phyloP scores from a whole-genome alignment of 2,329 filamentous ascomycete genomes.

The Fusarium torreyae region DNA sequence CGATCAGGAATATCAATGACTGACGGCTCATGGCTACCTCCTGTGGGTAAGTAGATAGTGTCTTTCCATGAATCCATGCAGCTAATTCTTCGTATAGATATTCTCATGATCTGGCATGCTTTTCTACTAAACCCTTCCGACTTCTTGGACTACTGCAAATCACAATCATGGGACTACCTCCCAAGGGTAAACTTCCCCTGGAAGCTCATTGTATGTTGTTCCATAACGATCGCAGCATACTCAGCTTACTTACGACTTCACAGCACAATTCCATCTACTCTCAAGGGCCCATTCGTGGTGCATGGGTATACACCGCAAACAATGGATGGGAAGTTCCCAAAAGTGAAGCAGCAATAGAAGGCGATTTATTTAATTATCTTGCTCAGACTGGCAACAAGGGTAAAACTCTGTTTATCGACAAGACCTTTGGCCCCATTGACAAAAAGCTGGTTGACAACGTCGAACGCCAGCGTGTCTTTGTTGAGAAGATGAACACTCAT shows the following conservation, averaged over 20 bases:
- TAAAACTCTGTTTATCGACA: background rate
- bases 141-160: slow-evolving; percentile 28
- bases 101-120: slow-evolving; percentile 44
- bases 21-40: slow-evolving; percentile 26
- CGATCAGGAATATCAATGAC: slow-evolving; percentile 3
- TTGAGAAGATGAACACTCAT: slow-evolving; percentile 57
- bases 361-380: slow-evolving; percentile 14
- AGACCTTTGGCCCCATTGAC: background rate
- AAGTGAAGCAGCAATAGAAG: slow-evolving; percentile 1
- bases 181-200: slow-evolving; percentile 34
- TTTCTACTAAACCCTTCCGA: slow-evolving; percentile 40
- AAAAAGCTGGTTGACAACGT: slow-evolving; percentile 29
- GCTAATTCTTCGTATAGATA: slow-evolving; percentile 22
- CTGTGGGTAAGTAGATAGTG: slow-evolving; percentile 25
- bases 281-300: slow-evolving; percentile 27
- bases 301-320: slow-evolving; percentile 23
- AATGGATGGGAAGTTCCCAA: slow-evolving; percentile 6
- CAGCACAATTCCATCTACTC: slow-evolving; percentile 36
- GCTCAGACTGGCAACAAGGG: slow-evolving; percentile 12
- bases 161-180: slow-evolving; percentile 1
- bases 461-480: slow-evolving; percentile 55
- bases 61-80: rapidly evolving
- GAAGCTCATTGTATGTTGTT: slow-evolving; percentile 28
- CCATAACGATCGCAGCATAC: rapidly evolving
- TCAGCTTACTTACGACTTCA: background rate